A percentile compares a stretch with the other conserved stretches of the same genome.
Conservation (phyloP, 768 basidiomycete species). For the Pleurotus sapidus region DNA sequence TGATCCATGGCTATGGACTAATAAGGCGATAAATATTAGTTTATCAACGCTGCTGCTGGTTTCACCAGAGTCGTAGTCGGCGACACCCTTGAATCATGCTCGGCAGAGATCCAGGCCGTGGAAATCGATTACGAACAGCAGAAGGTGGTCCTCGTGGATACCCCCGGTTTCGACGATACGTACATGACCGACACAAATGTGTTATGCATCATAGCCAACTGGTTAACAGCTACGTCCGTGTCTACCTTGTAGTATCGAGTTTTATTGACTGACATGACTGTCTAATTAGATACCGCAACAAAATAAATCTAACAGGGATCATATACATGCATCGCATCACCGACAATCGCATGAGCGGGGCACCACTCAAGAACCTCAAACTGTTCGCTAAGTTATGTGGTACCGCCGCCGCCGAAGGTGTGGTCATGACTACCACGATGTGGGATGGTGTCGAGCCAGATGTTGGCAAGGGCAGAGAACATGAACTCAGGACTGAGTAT, state of each 20-base stretch:
- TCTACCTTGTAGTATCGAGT: neutral
- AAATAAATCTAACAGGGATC: too few species aligned
- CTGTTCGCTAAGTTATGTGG: too few species aligned
- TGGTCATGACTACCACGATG: too few species aligned
- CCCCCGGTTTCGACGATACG: conserved; percentile 25
- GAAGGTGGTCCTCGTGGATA: conserved; percentile 23
- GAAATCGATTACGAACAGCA: conserved; percentile 11
- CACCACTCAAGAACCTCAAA: too few species aligned
- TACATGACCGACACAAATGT: conserved; percentile 18
- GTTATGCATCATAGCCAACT: conserved; percentile 19
- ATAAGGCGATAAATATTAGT: conserved; percentile 11
- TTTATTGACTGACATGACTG: neutral
- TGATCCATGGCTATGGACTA: neutral
- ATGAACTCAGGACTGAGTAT: conserved; percentile 17
- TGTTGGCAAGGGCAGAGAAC: conserved; percentile 16
- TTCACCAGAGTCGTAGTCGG: conserved; percentile 12
- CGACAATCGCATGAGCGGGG: too few species aligned
- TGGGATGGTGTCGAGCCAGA: conserved; percentile 10
- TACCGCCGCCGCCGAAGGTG: too few species aligned
- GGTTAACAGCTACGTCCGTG: conserved; percentile 19
- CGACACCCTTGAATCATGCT: conserved; percentile 31
- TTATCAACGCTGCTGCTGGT: conserved; percentile 21
- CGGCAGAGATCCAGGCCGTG: conserved; percentile 23
- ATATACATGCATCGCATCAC: too few species aligned
- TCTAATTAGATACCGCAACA: conserved; percentile 23